Percentiles rank a stretch among this genome's conserved stretches.
phyloP scores from a whole-genome alignment of 352 stramenopile species.

The Phytophthora tentaculata region DNA sequence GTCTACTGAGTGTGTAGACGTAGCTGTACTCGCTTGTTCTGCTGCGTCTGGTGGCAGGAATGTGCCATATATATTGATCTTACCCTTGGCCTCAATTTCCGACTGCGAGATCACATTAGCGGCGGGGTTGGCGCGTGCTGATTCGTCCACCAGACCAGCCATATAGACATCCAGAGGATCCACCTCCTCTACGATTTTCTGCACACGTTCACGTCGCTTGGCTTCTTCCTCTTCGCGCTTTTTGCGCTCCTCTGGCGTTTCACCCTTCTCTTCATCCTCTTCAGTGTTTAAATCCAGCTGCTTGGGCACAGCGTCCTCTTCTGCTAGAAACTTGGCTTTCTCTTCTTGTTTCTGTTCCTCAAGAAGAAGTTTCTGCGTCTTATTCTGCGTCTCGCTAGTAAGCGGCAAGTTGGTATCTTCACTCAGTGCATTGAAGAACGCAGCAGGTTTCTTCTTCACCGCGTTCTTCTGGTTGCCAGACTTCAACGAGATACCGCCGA shows the following conservation, averaged over 20 bases:
- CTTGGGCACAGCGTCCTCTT: conserved; percentile 75
- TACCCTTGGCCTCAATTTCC: conserved; percentile 76
- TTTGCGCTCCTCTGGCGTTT: conserved; percentile 55
- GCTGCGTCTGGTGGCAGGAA: conserved; percentile 65
- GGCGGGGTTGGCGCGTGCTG: conserved; percentile 65
- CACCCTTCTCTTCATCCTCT: conserved; percentile 71
- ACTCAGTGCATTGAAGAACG: conserved; percentile 32
- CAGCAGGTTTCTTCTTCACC: conserved; percentile 25
- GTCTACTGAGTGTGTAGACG: background rate
- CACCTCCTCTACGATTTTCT: conserved; percentile 81
- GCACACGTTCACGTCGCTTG: conserved; percentile 60
- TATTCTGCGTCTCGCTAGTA: conserved; percentile 41
- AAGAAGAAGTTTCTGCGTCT: conserved; percentile 50
- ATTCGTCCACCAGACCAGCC: conserved; percentile 81
- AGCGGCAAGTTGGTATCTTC: conserved; percentile 14
- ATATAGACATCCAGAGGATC: conserved; percentile 89
- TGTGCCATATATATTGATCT: conserved; percentile 88
- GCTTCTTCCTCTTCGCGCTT: conserved; percentile 56
- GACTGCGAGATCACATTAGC: conserved; percentile 87
- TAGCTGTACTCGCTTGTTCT: conserved; percentile 16
- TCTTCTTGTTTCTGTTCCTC: conserved; percentile 57
- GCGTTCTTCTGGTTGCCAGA: conserved; percentile 27
- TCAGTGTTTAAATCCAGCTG: conserved; percentile 65
- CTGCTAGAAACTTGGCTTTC: conserved; percentile 65
- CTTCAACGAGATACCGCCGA: conserved; percentile 76